phyloP scores from a whole-genome alignment of 208 protist genomes.

The Naegleria gruberi region DNA sequence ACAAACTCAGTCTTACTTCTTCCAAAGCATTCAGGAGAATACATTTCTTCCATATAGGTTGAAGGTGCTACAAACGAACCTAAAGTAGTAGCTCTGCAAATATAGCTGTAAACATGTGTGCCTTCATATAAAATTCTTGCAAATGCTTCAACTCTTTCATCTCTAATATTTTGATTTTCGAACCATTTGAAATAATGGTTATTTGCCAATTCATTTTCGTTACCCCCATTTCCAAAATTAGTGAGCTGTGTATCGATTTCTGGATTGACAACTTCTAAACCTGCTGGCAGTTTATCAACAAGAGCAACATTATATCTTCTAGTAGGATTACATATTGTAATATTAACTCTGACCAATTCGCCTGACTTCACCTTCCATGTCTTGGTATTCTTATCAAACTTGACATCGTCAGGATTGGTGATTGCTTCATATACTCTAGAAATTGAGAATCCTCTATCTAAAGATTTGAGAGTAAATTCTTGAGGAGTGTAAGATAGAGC shows the following conservation, averaged over 20 bases:
- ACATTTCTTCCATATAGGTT: conserved; percentile 13
- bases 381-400: background rate
- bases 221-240: no score
- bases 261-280: background rate
- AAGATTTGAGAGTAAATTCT: background rate
- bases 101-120: background rate
- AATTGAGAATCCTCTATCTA: background rate
- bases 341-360: background rate
- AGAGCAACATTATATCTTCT: conserved; percentile 3
- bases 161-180: conserved; percentile 23
- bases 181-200: background rate
- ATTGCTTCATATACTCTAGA: background rate
- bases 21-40: conserved; percentile 9
- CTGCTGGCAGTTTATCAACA: background rate
- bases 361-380: background rate
- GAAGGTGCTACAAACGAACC: conserved; percentile 6
- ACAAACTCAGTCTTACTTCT: background rate
- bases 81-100: background rate
- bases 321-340: background rate
- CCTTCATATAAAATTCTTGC: background rate
- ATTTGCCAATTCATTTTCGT: background rate
- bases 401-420: background rate
- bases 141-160: conserved; percentile 25
- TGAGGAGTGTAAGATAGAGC: background rate
- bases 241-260: background rate